Evolutionary conservation across 805 yeast species (phyloP), one percentile per base, ranked within the genome.

Genomic region (Myxozyma nipponensis): DNA sequence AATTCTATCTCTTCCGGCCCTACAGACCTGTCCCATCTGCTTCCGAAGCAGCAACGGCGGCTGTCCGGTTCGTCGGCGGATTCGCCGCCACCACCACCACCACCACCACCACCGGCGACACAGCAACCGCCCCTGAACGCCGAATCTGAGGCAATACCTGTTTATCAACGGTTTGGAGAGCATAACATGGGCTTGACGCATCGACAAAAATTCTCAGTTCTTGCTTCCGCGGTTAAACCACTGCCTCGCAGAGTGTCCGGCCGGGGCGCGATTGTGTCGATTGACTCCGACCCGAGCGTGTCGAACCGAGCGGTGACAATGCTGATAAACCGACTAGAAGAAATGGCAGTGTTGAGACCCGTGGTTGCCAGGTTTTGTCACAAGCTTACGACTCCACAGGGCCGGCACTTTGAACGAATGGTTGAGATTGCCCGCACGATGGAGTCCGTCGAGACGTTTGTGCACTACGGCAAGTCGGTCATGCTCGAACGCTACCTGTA

Each of bases 181-280:
- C 15, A 35, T 35, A 7, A n/a, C n/a, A 7, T 7, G 15, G 38
- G n/a, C 17, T 13, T 35, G 6, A 10, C 19, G 9, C 9, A 7
- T 10, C 21, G 15, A 13, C n/a, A 35, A 18, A 35, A 35, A 18
- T 17, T 35, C n/a, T 5, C n/a, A 10, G n/a, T 35, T 5, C 6
- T 35, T 17, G 17, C 38, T 6, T 6, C 6, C 17, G 17, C 19
- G 21, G 9, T n/a, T 17, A 9, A 22, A 18, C 44, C 44, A 34
- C 32, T 28, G 7, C 32, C 32, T 7, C 7, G 7, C 13, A 7
- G 13, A 9, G 13, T 13, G 13, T 9, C 13, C 13, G 32, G 32
- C 13, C 57, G 57, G 17, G 57, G 57, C 17, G 54, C 54, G 22
- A 47, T 53, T 6, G 46, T 53, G 38, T 49, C 57, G 10, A 24